phyloP scores from a whole-genome alignment of 129 eudicot genomes.

The Centella asiatica region DNA sequence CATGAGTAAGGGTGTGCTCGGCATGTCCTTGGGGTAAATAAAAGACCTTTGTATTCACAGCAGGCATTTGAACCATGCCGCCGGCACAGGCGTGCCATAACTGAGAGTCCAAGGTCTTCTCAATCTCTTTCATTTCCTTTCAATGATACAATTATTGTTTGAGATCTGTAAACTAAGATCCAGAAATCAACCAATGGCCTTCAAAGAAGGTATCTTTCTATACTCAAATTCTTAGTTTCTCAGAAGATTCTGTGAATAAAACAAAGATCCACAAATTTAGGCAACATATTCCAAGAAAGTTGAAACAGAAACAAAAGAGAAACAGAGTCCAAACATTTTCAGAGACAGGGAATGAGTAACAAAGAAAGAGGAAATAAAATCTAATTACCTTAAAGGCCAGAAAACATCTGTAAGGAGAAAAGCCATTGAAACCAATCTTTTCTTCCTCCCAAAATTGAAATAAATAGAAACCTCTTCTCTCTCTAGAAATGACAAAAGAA shows the following conservation, averaged over 20 bases:
- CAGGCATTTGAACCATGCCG: slow-evolving; percentile 63
- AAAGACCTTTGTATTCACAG: slow-evolving; percentile 45
- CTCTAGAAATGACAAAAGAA: not conserved
- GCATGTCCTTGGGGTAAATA: slow-evolving; percentile 86
- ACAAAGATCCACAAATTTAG: slow-evolving; percentile 16
- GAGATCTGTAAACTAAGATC: not conserved
- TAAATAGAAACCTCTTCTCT: not conserved
- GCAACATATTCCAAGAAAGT: slow-evolving; percentile 1
- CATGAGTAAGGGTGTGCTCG: slow-evolving; percentile 52
- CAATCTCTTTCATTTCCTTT: slow-evolving; percentile 34
- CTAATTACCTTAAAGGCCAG: slow-evolving; percentile 4
- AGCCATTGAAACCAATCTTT: not conserved
- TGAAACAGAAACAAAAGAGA: not conserved
- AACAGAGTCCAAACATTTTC: not conserved
- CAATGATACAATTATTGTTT: slow-evolving; percentile 2
- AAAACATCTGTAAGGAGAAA: slow-evolving; percentile 1
- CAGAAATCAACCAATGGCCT: not conserved
- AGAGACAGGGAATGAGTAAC: not conserved
- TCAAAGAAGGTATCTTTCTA: slow-evolving; percentile 5
- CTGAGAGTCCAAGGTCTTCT: slow-evolving; percentile 44
- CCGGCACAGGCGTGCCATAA: slow-evolving; percentile 89
- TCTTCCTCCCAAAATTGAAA: not conserved
- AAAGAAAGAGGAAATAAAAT: slow-evolving; percentile 1
- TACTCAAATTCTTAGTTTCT: slow-evolving; percentile 15
- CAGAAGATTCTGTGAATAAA: slow-evolving; percentile 24